Percentiles rank a stretch among this genome's conserved stretches.
Conservation (phyloP, 257 asterid species). For the Coffea eugenioides region DNA sequence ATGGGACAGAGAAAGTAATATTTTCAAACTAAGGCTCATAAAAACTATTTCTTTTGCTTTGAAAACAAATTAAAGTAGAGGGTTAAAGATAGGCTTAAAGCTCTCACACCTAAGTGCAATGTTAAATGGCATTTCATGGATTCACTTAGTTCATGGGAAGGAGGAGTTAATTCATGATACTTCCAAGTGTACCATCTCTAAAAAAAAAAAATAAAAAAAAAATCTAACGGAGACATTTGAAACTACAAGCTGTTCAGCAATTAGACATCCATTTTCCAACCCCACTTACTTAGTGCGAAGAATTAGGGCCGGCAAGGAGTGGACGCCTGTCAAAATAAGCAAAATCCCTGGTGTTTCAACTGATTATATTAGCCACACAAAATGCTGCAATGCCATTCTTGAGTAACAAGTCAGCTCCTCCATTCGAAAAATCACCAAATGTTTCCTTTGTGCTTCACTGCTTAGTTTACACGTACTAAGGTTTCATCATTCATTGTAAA, state of each 20-base stretch:
- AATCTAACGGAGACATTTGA: too few relatives aligned
- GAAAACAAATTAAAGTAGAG: not conserved
- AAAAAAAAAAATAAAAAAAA: too few relatives aligned
- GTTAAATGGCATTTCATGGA: not conserved
- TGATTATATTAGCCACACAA: not conserved
- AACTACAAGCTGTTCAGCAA: not conserved
- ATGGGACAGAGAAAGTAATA: too few relatives aligned
- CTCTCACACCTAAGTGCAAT: not conserved
- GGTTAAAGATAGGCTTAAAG: not conserved
- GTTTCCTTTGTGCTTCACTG: not conserved
- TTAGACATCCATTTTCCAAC: not conserved
- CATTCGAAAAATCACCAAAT: not conserved
- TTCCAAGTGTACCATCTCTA: too few relatives aligned
- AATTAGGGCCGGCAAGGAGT: not conserved
- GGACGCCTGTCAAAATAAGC: conserved; percentile 8
- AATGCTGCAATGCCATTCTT: not conserved
- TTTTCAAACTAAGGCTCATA: too few relatives aligned
- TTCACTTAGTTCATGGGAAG: too few relatives aligned
- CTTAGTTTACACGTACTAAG: conserved; percentile 1
- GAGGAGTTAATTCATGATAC: not conserved
- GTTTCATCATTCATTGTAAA: not conserved
- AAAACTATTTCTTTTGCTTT: too few relatives aligned
- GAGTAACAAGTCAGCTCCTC: not conserved
- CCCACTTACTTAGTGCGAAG: conserved; percentile 21
- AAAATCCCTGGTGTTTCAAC: not conserved